Percentiles rank a stretch among this genome's conserved stretches.
These are phyloP conservation scores for Dryas octopetala DNA, from an alignment of 306 rosid genomes.

Conservation along the genomic window DNA sequence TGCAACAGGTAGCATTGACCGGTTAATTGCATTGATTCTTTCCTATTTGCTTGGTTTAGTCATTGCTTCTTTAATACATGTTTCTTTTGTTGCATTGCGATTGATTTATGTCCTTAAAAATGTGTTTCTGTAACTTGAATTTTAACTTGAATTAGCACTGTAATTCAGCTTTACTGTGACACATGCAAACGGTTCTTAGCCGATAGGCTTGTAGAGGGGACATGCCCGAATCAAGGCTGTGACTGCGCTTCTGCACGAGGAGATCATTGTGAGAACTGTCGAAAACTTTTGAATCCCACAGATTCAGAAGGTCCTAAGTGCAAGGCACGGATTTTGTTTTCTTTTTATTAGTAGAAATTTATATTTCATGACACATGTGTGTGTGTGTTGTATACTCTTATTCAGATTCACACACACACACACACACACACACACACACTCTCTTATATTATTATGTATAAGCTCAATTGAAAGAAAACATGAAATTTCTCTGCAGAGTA, in stretches of 20 bases:
- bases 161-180: conserved; percentile 82
- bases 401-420: no score
- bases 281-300: conserved; percentile 85
- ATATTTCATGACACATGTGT: background rate
- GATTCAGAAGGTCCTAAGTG: conserved; percentile 82
- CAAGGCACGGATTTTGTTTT: conserved; percentile 49
- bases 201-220: conserved; percentile 91
- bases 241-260: conserved; percentile 92
- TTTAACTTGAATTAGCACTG: conserved; percentile 23
- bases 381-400: background rate
- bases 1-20: conserved; percentile 67
- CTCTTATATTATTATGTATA: background rate
- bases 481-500: background rate
- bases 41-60: background rate
- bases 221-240: conserved; percentile 73
- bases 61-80: background rate
- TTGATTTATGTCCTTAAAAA: background rate
- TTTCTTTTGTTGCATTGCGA: background rate
- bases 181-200: conserved; percentile 82
- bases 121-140: background rate
- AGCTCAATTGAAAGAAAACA: background rate
- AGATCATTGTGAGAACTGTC: conserved; percentile 95
- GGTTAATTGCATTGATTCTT: background rate
- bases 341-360: background rate
- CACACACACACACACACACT: no score